These are phyloP conservation scores for Candida alai DNA, from an alignment of 805 yeast genomes.

Conservation along the genomic window DNA sequence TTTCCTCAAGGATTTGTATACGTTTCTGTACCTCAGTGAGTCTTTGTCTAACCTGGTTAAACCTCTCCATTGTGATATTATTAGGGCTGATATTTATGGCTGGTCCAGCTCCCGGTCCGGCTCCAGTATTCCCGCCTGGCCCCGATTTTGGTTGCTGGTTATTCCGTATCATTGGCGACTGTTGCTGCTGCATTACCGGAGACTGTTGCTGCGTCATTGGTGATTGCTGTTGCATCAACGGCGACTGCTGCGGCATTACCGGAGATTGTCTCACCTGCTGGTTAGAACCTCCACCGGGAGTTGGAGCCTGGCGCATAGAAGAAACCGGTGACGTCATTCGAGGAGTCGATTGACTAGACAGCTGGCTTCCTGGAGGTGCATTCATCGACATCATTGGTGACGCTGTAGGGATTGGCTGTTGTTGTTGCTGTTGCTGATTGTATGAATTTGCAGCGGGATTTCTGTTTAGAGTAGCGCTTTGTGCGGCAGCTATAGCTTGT, in stretches of 20 bases:
- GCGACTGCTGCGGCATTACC: slow-evolving; percentile 8
- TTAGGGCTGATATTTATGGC: slow-evolving; percentile 13
- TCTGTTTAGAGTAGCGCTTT: background rate
- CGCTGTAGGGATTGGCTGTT: slow-evolving; percentile 8
- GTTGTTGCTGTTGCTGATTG: slow-evolving; percentile 10
- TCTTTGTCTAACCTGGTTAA: slow-evolving; percentile 42
- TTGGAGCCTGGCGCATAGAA: slow-evolving; percentile 5
- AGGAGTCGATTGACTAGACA: slow-evolving; percentile 5
- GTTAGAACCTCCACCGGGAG: background rate
- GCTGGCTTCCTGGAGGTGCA: slow-evolving; percentile 3
- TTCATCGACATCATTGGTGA: slow-evolving; percentile 1
- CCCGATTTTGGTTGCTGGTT: slow-evolving; percentile 5
- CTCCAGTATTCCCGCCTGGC: background rate
- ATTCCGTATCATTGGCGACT: background rate
- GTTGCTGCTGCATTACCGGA: background rate
- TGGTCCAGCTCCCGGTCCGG: slow-evolving; percentile 2
- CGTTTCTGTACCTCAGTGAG: slow-evolving; percentile 48
- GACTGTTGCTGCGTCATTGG: background rate
- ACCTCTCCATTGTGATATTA: slow-evolving; percentile 34
- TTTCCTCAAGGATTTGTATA: slow-evolving; percentile 47
- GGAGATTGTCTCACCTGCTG: slow-evolving; percentile 8
- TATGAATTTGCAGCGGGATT: background rate
- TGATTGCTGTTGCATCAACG: slow-evolving; percentile 3
- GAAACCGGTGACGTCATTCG: slow-evolving; percentile 8
- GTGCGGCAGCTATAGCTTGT: slow-evolving; percentile 10